Base-by-base conservation (phyloP, 441 rosid species). In the Rhodomyrtus psidioides region DNA sequence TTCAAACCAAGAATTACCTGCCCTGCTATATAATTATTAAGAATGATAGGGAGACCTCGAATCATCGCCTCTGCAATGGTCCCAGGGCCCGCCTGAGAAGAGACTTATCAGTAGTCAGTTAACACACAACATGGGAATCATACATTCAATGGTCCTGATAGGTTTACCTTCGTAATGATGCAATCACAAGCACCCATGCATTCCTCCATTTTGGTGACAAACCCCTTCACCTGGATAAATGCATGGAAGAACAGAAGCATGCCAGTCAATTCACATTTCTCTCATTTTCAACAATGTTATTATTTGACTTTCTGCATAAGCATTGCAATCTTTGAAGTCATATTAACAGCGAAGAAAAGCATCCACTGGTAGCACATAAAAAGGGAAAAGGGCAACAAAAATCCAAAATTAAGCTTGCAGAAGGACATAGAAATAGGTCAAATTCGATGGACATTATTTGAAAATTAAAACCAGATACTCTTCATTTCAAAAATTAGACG, bases 21-120 rank as follows among this genome's bases (percentile, higher is more conserved):
- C 28, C 99, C 99, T 84, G 99, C 99, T 27, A 97, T 97, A 94
- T 88, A 97, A 83, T 87, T 97, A 76, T 97, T 96, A 88, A 97
- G 91, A 87, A 96, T 94, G 88, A 97, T 94, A 9, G 99, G 99
- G 83, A 96, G 93, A 74, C 99, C 99, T 82, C 95, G 93, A 85
- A 97, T 97, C 99, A 96, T 95, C 24, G 99, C 95, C 94, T 97
- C 99, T 60, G 99, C 98, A 88, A 97, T 97, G 54, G 99, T 97
- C 81, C 99, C 99, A 5, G 99, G 99, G 81, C 99, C 99, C 83
- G 99, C 99, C 99, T 97, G 85, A 85, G 90, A 76, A 89, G 84
- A 55, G 34, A 57, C 53, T 28, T 83, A 27, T 49, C 24, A 56
- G 34, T 15, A 82, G 53, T 70, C 27, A 55, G 44, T 16, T 13